A percentile compares a stretch with the other conserved stretches of the same genome.
phyloP scores from a whole-genome alignment of 192 early-diverging fungal species.

The Entophlyctis helioformis region DNA sequence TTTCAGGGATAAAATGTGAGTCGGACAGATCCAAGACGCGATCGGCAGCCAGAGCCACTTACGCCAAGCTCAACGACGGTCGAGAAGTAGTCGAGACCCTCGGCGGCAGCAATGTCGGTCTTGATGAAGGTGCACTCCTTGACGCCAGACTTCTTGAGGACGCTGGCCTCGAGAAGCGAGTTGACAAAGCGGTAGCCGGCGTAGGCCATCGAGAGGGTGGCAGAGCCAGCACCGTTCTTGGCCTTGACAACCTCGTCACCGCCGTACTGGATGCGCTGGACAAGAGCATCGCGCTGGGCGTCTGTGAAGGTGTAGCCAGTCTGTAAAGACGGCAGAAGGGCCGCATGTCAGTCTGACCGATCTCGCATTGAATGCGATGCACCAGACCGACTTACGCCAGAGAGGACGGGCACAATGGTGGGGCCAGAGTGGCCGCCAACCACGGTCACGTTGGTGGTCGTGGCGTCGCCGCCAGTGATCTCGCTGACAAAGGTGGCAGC shows the following conservation, averaged over 20 bases:
- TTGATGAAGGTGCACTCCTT: conserved; percentile 47
- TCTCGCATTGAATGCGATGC: no score
- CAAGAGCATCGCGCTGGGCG: conserved; percentile 37
- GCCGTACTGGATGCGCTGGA: conserved; percentile 52
- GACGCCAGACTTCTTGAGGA: conserved; percentile 42
- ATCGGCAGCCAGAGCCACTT: conserved; percentile 1
- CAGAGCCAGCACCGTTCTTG: conserved; percentile 49
- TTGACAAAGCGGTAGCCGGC: conserved; percentile 47
- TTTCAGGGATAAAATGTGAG: neutral
- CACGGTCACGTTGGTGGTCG: conserved; percentile 32
- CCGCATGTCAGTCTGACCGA: no score
- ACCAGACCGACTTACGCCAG: conserved; percentile 21
- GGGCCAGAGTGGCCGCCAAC: conserved; percentile 60
- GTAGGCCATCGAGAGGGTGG: conserved; percentile 53
- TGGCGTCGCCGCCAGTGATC: conserved; percentile 25
- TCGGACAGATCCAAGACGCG: no score
- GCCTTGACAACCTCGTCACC: conserved; percentile 62
- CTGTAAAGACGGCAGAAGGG: no score
- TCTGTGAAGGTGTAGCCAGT: conserved; percentile 33
- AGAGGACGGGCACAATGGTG: conserved; percentile 52
- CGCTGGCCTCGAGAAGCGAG: conserved; percentile 36
- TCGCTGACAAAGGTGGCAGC: conserved; percentile 47
- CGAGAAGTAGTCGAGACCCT: conserved; percentile 47
- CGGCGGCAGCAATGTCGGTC: conserved; percentile 20
- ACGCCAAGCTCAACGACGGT: conserved; percentile 45